A percentile compares a stretch with the other conserved stretches of the same genome.
phyloP scores from a whole-genome alignment of 768 basidiomycete species.

The Mycena floridula region DNA sequence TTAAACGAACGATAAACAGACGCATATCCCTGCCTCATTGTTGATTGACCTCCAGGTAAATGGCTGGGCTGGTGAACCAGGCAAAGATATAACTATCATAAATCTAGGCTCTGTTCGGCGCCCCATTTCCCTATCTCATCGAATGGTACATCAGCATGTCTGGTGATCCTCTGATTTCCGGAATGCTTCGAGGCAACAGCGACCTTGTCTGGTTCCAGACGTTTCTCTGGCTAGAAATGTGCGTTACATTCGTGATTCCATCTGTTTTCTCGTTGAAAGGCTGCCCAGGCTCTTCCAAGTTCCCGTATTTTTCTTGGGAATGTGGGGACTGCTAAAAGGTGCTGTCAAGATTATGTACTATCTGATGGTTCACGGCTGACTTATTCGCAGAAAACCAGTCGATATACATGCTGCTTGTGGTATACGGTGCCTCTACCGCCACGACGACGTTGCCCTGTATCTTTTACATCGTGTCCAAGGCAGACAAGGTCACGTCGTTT shows the following conservation, averaged over 20 bases:
- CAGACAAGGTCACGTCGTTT: not conserved
- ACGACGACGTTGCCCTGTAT: constrained; percentile 78
- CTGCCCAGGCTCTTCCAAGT: constrained; percentile 57
- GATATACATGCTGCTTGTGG: constrained; percentile 57
- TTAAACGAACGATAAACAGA: not conserved
- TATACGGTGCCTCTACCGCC: constrained; percentile 73
- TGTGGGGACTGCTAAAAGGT: constrained; percentile 55
- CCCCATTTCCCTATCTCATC: not conserved
- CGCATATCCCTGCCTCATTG: not conserved
- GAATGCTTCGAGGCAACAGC: not conserved
- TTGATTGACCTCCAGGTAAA: not conserved
- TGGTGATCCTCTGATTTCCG: not conserved
- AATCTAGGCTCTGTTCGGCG: not conserved
- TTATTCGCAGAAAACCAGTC: constrained; percentile 35
- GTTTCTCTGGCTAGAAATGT: constrained; percentile 61
- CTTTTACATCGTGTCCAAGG: constrained; percentile 35
- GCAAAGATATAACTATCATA: no score
- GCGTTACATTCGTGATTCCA: constrained; percentile 18
- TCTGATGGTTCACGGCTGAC: not conserved
- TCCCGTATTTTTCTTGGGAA: constrained; percentile 72
- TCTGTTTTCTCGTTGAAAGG: not conserved
- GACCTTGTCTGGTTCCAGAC: constrained; percentile 50
- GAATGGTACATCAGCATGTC: not conserved
- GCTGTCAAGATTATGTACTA: constrained; percentile 1
- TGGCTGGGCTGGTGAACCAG: no score